Base-by-base conservation (phyloP, 495 filamentous ascomycete genomes). In the Hapsidospora chrysogenum region DNA sequence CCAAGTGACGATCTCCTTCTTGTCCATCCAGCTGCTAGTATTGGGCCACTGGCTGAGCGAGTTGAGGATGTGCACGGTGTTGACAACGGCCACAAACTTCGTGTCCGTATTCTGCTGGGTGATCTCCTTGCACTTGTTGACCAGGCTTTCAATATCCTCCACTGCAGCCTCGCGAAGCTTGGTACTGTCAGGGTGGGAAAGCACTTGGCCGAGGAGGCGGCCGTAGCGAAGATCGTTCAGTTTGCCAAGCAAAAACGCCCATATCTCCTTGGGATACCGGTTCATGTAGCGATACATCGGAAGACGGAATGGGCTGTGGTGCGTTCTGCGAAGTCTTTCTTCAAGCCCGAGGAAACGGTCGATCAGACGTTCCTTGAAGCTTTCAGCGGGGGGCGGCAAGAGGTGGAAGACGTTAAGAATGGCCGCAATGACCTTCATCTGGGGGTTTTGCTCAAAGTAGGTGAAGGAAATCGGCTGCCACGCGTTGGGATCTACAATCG, bases 391-490 rank as follows among this genome's bases (percentile, higher is more conserved):
- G 0, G 84, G 67, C 0, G 89, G 89, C 2, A 99, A 60, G 6
- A 96, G 72, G 48, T 99, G 86, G 56, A 96, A 99, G 34, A 96
- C 85, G 46, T 95, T 86, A 48, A 99, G 78, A 15, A 93, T 87
- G 0, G 86, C 80, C 3, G 84, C 77, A 33, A 96, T 80, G 28
- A 96, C 78, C 51, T 85, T 87, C 76, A 96, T 92, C 30, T 80
- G 73, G 14, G 67, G 70, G 47, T 85, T 81, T 47, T 95, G 86
- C 50, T 96, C 92, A 30, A 96, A 78, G 37, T 94, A 72, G 4
- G 75, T 85, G 54, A 95, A 95, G 0, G 86, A 95, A 2, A 89
- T 78, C 48, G 85, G 82, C 52, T 95, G 86, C 36, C 96, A 57
- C 7, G 71, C 67, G 23, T 60, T 60, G 15, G 78, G 66, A 41